Conservation (phyloP, 257 asterid species). For the Cinchona pubescens region DNA sequence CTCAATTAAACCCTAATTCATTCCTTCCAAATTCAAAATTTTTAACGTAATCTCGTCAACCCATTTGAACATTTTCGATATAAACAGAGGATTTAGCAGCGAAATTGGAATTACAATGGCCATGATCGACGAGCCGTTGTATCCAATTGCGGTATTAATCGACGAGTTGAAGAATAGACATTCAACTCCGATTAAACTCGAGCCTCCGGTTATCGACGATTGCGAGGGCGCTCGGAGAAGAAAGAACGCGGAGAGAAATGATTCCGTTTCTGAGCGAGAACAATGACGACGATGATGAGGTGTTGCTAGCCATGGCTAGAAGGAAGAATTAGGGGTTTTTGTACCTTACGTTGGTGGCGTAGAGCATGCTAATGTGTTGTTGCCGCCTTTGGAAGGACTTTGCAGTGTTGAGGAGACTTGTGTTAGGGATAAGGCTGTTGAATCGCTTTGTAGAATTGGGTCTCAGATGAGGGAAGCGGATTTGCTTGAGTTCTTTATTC, state of each 20-base stretch:
- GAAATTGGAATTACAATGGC: slow-evolving; percentile 35
- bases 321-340: slow-evolving; percentile 43
- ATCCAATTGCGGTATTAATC: slow-evolving; percentile 69
- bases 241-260: slow-evolving; percentile 71
- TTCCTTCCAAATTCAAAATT: not conserved
- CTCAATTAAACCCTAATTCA: slow-evolving; percentile 8
- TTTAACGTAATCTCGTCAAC: not conserved
- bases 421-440: slow-evolving; percentile 36
- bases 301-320: slow-evolving; percentile 58
- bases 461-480: slow-evolving; percentile 37
- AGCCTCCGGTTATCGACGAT: slow-evolving; percentile 71
- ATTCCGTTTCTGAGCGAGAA: slow-evolving; percentile 70
- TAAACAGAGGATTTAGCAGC: not conserved
- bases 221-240: slow-evolving; percentile 87
- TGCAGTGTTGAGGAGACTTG: slow-evolving; percentile 45
- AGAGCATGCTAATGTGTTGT: slow-evolving; percentile 48
- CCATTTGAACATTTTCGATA: not conserved
- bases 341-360: slow-evolving; percentile 50
- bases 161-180: slow-evolving; percentile 79
- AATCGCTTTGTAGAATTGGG: slow-evolving; percentile 34
- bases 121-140: slow-evolving; percentile 71
- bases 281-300: slow-evolving; percentile 65
- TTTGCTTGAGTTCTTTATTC: slow-evolving; percentile 51
- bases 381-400: slow-evolving; percentile 50
- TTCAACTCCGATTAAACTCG: slow-evolving; percentile 62